Conservation (phyloP, 2,329 filamentous ascomycete species). For the Sporothrix brasiliensis region DNA sequence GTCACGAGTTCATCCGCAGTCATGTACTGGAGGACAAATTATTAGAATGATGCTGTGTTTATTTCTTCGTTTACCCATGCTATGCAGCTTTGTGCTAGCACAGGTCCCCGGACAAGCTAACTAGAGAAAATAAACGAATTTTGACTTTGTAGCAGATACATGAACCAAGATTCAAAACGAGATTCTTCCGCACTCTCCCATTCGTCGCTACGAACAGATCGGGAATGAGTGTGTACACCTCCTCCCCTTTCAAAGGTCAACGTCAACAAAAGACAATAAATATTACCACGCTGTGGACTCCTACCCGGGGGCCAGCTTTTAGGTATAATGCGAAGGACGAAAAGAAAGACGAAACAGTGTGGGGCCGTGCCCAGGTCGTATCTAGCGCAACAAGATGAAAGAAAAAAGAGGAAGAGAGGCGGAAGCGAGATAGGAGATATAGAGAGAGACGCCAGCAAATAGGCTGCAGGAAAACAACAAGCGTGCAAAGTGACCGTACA, state of each 20-base stretch:
- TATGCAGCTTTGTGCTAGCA: neutral
- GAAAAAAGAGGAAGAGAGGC: neutral
- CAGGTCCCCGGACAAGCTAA: neutral
- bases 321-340: conserved; percentile 25
- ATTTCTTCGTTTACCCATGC: neutral
- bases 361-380: conserved; percentile 28
- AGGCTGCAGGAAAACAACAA: neutral
- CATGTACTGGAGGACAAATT: neutral
- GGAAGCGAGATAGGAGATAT: neutral
- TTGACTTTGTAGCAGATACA: conserved; percentile 20
- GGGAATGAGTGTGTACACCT: neutral
- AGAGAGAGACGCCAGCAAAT: neutral
- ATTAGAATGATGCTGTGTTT: neutral
- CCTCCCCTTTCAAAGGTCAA: neutral
- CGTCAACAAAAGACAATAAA: conserved; percentile 21
- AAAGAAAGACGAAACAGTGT: conserved; percentile 24
- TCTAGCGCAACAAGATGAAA: conserved; percentile 16
- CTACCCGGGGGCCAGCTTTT: conserved; percentile 33
- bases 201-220: neutral
- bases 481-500: conserved; percentile 20
- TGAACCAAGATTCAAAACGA: neutral
- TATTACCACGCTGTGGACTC: conserved; percentile 33
- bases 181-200: neutral
- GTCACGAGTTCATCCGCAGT: neutral
- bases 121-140: neutral